Percentiles rank a stretch among this genome's conserved stretches.
These are phyloP conservation scores for Hymenoscyphus occultus DNA, from an alignment of 2,329 filamentous ascomycete genomes.

Conservation along the genomic window DNA sequence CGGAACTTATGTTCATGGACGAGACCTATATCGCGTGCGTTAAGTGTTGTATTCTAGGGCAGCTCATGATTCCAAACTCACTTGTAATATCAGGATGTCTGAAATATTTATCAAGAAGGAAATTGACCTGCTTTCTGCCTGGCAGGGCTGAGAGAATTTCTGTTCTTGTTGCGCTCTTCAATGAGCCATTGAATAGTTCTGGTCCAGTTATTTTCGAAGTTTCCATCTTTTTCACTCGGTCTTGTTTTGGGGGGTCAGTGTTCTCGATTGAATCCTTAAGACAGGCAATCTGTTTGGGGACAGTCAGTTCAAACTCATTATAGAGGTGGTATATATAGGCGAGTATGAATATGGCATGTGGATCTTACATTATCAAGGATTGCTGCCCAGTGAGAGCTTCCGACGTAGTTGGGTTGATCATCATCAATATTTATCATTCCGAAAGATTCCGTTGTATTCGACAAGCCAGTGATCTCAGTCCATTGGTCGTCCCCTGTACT, in stretches of 20 bases:
- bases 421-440: constrained; percentile 28
- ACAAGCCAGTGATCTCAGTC: constrained; percentile 12
- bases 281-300: constrained; percentile 49
- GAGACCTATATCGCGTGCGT: constrained; percentile 8
- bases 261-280: constrained; percentile 53
- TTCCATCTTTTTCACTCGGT: constrained; percentile 6
- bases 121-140: constrained; percentile 45
- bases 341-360: constrained; percentile 26
- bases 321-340: neutral
- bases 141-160: constrained; percentile 50
- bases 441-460: constrained; percentile 22
- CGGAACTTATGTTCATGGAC: constrained; percentile 53
- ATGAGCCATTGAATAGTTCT: constrained; percentile 27
- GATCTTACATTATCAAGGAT: constrained; percentile 52
- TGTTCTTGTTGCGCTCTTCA: constrained; percentile 37
- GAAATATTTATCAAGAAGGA: constrained; percentile 52
- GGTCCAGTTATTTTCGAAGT: constrained; percentile 14
- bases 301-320: neutral
- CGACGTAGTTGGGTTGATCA: constrained; percentile 49
- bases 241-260: constrained; percentile 23
- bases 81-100: constrained; percentile 48
- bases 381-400: constrained; percentile 56
- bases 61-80: constrained; percentile 32
- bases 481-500: constrained; percentile 4
- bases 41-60: neutral